These are phyloP conservation scores for Bacidia gigantensis DNA, from an alignment of 495 filamentous ascomycete species.

Conservation along the genomic window DNA sequence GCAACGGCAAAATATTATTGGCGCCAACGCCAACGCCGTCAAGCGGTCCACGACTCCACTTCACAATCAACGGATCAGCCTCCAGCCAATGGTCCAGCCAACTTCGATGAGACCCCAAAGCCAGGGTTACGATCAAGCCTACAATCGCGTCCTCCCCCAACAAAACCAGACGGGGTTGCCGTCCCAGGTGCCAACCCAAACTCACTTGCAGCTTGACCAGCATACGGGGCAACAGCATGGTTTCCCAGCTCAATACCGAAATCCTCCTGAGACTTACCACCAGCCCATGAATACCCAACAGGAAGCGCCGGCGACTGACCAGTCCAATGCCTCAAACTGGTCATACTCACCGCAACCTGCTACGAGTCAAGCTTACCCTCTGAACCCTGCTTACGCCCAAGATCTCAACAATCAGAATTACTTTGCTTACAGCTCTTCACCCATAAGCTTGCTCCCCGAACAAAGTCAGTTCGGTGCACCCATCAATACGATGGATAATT, in stretches of 20 bases:
- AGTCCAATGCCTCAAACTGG: conserved; percentile 28
- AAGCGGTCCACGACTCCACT: conserved; percentile 23
- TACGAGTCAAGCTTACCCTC: conserved; percentile 23
- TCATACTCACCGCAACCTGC: conserved; percentile 4
- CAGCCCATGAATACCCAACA: not conserved
- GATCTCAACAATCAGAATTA: conserved; percentile 34
- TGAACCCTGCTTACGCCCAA: conserved; percentile 33
- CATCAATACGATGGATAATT: conserved; percentile 45
- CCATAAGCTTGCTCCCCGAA: conserved; percentile 58
- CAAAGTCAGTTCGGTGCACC: conserved; percentile 49
- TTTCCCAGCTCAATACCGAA: not conserved
- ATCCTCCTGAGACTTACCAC: not conserved
- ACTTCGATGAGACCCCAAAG: conserved; percentile 1
- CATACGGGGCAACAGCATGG: conserved; percentile 28
- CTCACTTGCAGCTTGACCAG: conserved; percentile 34
- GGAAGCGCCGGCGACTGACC: not conserved
- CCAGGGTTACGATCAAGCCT: conserved; percentile 4
- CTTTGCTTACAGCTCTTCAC: conserved; percentile 39
- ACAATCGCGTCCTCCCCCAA: not conserved
- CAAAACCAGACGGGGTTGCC: not conserved
- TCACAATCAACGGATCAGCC: conserved; percentile 12
- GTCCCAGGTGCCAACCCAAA: conserved; percentile 1
- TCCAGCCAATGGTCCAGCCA: conserved; percentile 11
- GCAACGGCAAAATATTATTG: conserved; percentile 5
- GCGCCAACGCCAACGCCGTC: conserved; percentile 14